Base-by-base conservation (phyloP, 139 green algal species). In the Haematococcus sp. region DNA sequence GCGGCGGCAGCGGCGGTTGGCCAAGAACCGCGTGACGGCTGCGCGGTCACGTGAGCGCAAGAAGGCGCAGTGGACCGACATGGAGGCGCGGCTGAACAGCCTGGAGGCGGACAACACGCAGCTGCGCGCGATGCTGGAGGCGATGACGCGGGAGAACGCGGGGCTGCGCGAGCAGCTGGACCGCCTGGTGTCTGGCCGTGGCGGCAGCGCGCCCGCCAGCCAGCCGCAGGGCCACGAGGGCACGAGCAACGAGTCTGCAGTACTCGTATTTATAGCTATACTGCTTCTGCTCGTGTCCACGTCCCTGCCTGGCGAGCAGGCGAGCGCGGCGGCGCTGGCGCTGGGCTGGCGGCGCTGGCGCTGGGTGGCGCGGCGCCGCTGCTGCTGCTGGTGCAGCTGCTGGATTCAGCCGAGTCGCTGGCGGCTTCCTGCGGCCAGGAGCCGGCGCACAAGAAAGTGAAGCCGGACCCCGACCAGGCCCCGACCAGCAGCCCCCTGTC, bases 11-110 rank as follows among this genome's bases (percentile, higher is more conserved):
- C 81, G 83, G 1, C 71, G 86, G 0, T 58, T 90, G 55, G 87
- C 87, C 4, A 92, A 92, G 76, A 92, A 92, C 70, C 82, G 87
- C 9, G 35, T 88, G 2, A 92, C 87, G 2, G 87, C 87, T n/a
- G 85, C 85, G 0, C 77, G 83, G 4, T 86, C 77, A 1, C 84
- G 87, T 28, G 78, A 90, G 71, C 76, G 87, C 40, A 90, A 90
- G 74, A 92, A 92, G 74, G 74, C 70, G 20, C 74, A 82, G 73
- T 75, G 80, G 80, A 28, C 71, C 4, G 83, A 81, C 46, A 70
- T 90, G 65, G 82, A 90, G 66, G 59, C 61, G 2, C 67, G 69
- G 30, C 44, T 81, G 71, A n/a, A 74, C n/a, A 27, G 15, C 13
- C 46, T 90, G 59, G 79, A 83, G 67, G 54, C 40, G 16, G 81